Percentiles rank a stretch among this genome's conserved stretches.
Evolutionary conservation across 768 basidiomycete genomes (phyloP).

Genomic region (Lactifluus volemus): DNA sequence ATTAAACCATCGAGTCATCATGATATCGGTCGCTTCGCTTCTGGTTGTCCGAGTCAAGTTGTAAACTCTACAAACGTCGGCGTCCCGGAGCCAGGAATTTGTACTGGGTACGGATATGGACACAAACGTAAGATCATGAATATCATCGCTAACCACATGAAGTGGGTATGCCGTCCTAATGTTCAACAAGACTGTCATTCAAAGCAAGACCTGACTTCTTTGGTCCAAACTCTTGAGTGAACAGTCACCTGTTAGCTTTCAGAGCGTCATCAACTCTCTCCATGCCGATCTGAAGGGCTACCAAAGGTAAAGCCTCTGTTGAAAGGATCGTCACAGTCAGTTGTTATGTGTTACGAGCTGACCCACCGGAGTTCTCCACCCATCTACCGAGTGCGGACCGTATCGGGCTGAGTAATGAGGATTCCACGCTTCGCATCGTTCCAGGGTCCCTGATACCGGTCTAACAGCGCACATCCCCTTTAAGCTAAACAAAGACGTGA

Average conservation of each 20-base stretch:
- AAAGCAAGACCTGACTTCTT: background rate
- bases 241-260: background rate
- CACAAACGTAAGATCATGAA: background rate
- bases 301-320: slow-evolving; percentile 17
- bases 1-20: background rate
- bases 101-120: background rate
- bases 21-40: background rate
- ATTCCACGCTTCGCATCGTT: slow-evolving; percentile 5
- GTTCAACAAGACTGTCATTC: background rate
- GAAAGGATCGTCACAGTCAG: slow-evolving; percentile 15
- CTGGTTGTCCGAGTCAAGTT: background rate
- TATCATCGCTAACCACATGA: background rate
- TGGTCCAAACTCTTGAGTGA: background rate
- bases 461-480: slow-evolving; percentile 15
- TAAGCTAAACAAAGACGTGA: background rate
- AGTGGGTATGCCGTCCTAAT: background rate
- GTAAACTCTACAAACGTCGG: background rate
- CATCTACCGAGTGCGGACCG: slow-evolving; percentile 7
- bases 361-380: background rate
- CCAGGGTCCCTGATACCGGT: slow-evolving; percentile 25
- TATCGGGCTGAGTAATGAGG: slow-evolving; percentile 6
- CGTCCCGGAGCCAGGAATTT: background rate
- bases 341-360: background rate
- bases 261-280: slow-evolving; percentile 19
- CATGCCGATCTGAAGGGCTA: slow-evolving; percentile 15